Percentiles rank a stretch among this genome's conserved stretches.
Conservation (phyloP, 2,329 filamentous ascomycete species). For the Pseudopyrenochaeta lycopersici region DNA sequence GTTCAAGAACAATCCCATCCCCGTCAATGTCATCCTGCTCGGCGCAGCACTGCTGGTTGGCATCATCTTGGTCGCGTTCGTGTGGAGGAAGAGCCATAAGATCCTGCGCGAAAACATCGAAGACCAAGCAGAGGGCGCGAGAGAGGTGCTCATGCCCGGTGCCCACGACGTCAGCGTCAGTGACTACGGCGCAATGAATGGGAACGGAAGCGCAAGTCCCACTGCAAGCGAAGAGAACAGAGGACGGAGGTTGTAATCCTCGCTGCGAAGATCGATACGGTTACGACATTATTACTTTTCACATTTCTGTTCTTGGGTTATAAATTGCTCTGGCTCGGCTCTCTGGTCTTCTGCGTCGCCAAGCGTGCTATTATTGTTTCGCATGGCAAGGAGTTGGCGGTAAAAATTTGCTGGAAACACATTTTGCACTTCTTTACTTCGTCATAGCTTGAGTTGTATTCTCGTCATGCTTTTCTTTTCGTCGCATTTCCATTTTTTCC, state of each 20-base stretch:
- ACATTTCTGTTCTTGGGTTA: not conserved
- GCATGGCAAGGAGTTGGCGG: too few species aligned
- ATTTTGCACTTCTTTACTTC: too few species aligned
- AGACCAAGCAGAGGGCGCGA: constrained; percentile 45
- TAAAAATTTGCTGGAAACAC: too few species aligned
- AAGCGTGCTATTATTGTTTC: too few species aligned
- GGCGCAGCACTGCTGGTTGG: constrained; percentile 71
- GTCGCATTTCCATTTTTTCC: too few species aligned
- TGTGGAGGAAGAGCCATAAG: constrained; percentile 61
- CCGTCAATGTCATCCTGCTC: constrained; percentile 77
- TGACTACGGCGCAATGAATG: constrained; percentile 34
- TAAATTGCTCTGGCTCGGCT: too few species aligned
- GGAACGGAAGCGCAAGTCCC: constrained; percentile 14
- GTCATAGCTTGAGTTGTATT: too few species aligned
- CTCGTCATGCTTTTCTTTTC: too few species aligned
- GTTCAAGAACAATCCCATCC: constrained; percentile 77
- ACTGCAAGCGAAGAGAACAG: constrained; percentile 26
- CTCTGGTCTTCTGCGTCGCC: too few species aligned
- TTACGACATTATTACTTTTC: not conserved
- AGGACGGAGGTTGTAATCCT: constrained; percentile 22
- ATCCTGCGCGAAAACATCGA: constrained; percentile 51
- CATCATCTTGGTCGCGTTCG: constrained; percentile 70
- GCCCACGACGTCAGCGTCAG: constrained; percentile 25
- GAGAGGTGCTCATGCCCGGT: constrained; percentile 47
- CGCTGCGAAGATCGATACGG: not conserved